Percentiles rank a stretch among this genome's conserved stretches.
These are phyloP conservation scores for Alternaria ventricosa DNA, from an alignment of 2,329 filamentous ascomycete genomes.

Conservation along the genomic window DNA sequence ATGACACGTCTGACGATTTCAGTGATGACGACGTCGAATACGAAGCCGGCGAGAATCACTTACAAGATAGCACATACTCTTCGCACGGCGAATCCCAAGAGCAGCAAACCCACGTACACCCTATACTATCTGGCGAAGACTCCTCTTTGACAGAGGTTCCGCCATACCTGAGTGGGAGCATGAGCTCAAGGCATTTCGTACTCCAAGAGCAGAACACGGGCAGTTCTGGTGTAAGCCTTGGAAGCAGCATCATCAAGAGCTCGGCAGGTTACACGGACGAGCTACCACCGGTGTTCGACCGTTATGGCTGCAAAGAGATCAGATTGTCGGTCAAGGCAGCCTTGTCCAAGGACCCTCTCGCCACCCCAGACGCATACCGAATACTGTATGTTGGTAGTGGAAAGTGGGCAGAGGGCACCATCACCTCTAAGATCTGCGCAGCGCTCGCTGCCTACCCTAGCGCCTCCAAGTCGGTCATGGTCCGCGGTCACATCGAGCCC, in stretches of 20 bases:
- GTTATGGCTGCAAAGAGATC: conserved; percentile 36
- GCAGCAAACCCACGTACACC: conserved; percentile 23
- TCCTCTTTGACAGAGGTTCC: conserved; percentile 42
- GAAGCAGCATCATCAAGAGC: conserved; percentile 28
- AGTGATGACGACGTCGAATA: conserved; percentile 43
- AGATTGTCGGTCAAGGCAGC: conserved; percentile 38
- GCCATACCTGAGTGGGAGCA: conserved; percentile 30
- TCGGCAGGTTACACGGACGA: conserved; percentile 29
- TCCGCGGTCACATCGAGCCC: conserved; percentile 42
- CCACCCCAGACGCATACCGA: conserved; percentile 38
- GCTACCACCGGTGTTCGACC: conserved; percentile 33
- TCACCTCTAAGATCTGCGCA: conserved; percentile 38
- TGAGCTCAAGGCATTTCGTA: conserved; percentile 24
- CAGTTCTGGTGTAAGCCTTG: conserved; percentile 19
- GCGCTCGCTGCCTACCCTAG: conserved; percentile 40
- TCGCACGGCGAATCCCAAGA: conserved; percentile 23
- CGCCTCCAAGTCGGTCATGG: conserved; percentile 44
- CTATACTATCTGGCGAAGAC: conserved; percentile 27
- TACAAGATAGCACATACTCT: conserved; percentile 28
- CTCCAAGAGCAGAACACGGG: conserved; percentile 33
- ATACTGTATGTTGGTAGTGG: conserved; percentile 43
- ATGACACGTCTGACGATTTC: conserved; percentile 40
- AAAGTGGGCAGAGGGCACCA: conserved; percentile 39
- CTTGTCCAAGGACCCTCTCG: conserved; percentile 32
- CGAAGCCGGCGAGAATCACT: conserved; percentile 25